A percentile compares a stretch with the other conserved stretches of the same genome.
Evolutionary conservation across 2,329 filamentous ascomycete species (phyloP).

Genomic region (Xylariaceae sp.): DNA sequence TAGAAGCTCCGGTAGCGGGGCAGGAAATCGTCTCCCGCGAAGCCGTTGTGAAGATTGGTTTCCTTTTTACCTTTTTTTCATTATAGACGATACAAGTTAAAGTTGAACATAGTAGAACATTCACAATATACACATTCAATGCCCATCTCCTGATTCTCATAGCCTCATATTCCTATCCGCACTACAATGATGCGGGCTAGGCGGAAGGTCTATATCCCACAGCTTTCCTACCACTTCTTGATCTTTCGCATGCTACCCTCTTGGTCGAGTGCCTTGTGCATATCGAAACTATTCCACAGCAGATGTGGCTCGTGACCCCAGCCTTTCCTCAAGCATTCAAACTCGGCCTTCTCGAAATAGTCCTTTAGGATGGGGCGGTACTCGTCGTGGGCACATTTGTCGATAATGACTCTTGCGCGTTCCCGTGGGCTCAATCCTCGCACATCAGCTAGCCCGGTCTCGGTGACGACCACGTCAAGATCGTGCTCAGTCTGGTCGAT

Average conservation of each 20-base stretch:
- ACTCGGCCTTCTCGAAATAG: slow-evolving; percentile 87
- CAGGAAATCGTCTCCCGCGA: too few species aligned
- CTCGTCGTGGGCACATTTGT: slow-evolving; percentile 84
- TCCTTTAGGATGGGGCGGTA: slow-evolving; percentile 82
- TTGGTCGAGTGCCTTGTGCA: slow-evolving; percentile 83
- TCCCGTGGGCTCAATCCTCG: slow-evolving; percentile 80
- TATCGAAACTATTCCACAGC: slow-evolving; percentile 84
- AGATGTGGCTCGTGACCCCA: slow-evolving; percentile 91
- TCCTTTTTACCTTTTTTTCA: too few species aligned
- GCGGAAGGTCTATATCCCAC: too few species aligned
- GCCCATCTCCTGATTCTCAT: too few species aligned
- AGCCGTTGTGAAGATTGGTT: too few species aligned
- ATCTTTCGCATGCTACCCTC: slow-evolving; percentile 88
- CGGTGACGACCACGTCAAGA: slow-evolving; percentile 83
- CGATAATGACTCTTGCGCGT: slow-evolving; percentile 82
- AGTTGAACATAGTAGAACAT: too few species aligned
- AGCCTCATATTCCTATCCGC: too few species aligned
- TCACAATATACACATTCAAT: too few species aligned
- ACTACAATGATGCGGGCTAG: too few species aligned
- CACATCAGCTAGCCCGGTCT: slow-evolving; percentile 81
- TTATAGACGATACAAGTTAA: too few species aligned
- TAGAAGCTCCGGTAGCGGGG: too few species aligned
- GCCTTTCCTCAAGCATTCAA: slow-evolving; percentile 82
- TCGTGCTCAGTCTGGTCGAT: slow-evolving; percentile 94
- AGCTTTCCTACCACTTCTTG: slow-evolving; percentile 58